Base-by-base conservation (phyloP, 2,329 filamentous ascomycete species). In the Alternaria incomplexa region DNA sequence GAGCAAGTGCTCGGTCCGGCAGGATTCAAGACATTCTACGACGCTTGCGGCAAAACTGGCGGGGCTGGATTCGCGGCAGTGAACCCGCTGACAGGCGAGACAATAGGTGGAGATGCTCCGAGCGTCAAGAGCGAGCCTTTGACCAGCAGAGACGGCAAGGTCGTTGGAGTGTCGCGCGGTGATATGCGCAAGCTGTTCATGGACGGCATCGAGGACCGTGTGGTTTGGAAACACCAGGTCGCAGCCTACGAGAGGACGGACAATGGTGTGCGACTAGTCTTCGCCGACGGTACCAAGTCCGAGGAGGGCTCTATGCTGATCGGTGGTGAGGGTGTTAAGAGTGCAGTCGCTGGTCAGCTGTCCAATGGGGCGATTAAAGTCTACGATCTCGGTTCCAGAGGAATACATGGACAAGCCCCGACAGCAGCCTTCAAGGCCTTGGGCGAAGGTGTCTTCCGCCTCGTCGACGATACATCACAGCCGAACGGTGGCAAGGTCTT, bases 371-470 rank as follows among this genome's bases (percentile, higher is more conserved):
- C 79, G 52, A 73, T 90, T 48, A 90, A 89, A 73, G 85, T 88
- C 5, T 90, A 85, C 71, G 89, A 91, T 67, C 87, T 87, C 0
- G 88, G 88, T 4, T 86, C 88, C 0, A 78, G 88, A 51, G 88
- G 88, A 1, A 90, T 91, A 23, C 89, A 91, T 67, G 89, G 89
- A 0, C 87, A 90, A 72, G 87, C 89, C 8, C 87, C 88, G 0
- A 87, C 84, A 0, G 83, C 85, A 0, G 88, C 88, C 0, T 91
- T 90, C 81, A 86, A 85, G 63, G 83, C 76, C 0, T 80, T 91
- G 1, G 88, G 88, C 1, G 88, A 90, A 74, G 89, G 89, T 2
- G 89, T 91, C 0, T 90, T 86, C 72, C 71, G 83, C 3, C n/a
- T 89, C 0, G 69, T 74, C 1, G 89, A 91, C 68, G 75, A 81